phyloP scores from a whole-genome alignment of 2,329 filamentous ascomycete species.

The Sarocladium kiliense region DNA sequence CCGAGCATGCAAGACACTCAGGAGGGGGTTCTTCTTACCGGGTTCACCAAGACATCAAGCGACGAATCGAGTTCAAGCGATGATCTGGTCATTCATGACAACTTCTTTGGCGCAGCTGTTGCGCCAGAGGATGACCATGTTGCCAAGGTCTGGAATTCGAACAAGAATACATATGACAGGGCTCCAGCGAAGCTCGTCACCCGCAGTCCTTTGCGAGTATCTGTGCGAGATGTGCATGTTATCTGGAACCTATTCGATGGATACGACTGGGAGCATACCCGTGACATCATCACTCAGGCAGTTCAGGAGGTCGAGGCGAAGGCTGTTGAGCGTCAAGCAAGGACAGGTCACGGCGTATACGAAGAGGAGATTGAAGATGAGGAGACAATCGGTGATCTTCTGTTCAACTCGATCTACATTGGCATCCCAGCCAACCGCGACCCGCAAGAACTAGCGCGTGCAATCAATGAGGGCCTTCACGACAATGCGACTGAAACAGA shows the following conservation, averaged over 20 bases:
- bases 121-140: slow-evolving; percentile 53
- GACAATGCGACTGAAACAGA: slow-evolving; percentile 85
- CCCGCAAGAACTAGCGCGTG: slow-evolving; percentile 71
- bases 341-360: slow-evolving; percentile 49
- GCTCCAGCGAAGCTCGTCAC: slow-evolving; percentile 56
- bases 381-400: slow-evolving; percentile 84
- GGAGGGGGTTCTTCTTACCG: slow-evolving; percentile 30
- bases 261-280: slow-evolving; percentile 89
- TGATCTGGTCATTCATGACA: slow-evolving; percentile 68
- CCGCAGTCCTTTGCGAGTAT: slow-evolving; percentile 68
- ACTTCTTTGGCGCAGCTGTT: slow-evolving; percentile 62
- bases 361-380: slow-evolving; percentile 76
- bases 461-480: slow-evolving; percentile 84
- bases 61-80: slow-evolving; percentile 46
- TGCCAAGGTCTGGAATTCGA: slow-evolving; percentile 76
- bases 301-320: slow-evolving; percentile 83
- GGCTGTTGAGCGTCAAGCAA: slow-evolving; percentile 67
- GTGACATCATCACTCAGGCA: slow-evolving; percentile 79
- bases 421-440: slow-evolving; percentile 84
- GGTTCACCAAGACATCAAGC: slow-evolving; percentile 18
- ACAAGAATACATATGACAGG: slow-evolving; percentile 67
- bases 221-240: slow-evolving; percentile 79
- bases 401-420: slow-evolving; percentile 99
- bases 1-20: slow-evolving; percentile 29
- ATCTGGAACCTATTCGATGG: slow-evolving; percentile 99